A percentile compares a stretch with the other conserved stretches of the same genome.
phyloP scores from a whole-genome alignment of 331 rosid species.

The Rosa hybrid region DNA sequence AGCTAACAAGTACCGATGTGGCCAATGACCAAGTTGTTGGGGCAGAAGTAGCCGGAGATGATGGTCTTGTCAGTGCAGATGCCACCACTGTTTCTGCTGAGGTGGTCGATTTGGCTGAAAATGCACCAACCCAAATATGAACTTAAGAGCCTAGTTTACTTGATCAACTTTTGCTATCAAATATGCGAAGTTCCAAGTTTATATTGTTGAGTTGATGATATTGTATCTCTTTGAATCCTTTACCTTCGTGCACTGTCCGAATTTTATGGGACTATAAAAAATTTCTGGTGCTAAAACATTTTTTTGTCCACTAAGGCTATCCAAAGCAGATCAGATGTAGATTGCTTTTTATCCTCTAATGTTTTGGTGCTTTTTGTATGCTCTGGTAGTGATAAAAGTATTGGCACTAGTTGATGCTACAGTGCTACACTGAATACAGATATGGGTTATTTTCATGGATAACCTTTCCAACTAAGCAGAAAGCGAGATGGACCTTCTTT shows the following conservation, averaged over 20 bases:
- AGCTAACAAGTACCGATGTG: constrained; percentile 18
- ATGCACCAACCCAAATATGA: constrained; percentile 18
- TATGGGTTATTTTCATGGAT: neutral
- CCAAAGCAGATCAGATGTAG: neutral
- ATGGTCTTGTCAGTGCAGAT: constrained; percentile 14
- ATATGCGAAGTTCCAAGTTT: constrained; percentile 8
- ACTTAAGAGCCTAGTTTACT: constrained; percentile 5
- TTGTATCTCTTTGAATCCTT: neutral
- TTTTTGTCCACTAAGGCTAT: neutral
- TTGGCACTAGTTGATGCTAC: neutral
- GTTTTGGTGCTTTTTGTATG: neutral
- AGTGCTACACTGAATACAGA: neutral
- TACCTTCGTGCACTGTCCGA: neutral
- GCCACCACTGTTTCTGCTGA: constrained; percentile 27
- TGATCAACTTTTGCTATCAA: constrained; percentile 3
- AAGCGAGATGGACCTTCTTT: neutral
- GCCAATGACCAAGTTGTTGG: constrained; percentile 19
- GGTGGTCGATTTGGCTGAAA: constrained; percentile 22
- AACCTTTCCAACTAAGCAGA: constrained; percentile 17
- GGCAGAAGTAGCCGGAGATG: constrained; percentile 25
- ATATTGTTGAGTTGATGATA: constrained; percentile 15
- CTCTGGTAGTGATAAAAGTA: neutral
- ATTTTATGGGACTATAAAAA: neutral
- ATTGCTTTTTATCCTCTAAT: neutral
- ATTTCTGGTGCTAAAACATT: neutral